Evolutionary conservation across 2,329 filamentous ascomycete species (phyloP).

Genomic region (Acrodontium crateriforme): DNA sequence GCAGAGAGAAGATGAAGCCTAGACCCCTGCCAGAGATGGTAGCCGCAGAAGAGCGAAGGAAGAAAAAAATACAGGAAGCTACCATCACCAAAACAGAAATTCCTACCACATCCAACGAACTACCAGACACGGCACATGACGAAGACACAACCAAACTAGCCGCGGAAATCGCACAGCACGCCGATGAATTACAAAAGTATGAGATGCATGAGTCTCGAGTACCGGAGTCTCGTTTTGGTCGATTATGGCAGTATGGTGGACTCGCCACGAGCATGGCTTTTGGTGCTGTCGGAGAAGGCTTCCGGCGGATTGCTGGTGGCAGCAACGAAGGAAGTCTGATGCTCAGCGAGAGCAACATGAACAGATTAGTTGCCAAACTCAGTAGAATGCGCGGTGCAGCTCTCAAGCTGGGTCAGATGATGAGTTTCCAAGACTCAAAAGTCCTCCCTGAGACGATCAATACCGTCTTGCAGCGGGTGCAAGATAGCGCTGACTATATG

Average conservation of each 20-base stretch:
- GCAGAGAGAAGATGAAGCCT: slow-evolving; percentile 16
- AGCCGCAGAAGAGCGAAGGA: slow-evolving; percentile 13
- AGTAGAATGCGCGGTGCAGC: slow-evolving; percentile 94
- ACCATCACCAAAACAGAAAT: no score
- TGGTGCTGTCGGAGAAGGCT: slow-evolving; percentile 71
- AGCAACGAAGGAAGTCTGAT: slow-evolving; percentile 60
- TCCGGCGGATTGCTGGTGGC: slow-evolving; percentile 66
- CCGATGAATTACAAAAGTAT: slow-evolving; percentile 34
- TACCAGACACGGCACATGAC: slow-evolving; percentile 6
- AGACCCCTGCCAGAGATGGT: slow-evolving; percentile 22
- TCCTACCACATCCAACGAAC: background rate
- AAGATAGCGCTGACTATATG: slow-evolving; percentile 97
- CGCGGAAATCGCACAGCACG: slow-evolving; percentile 25
- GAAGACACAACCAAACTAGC: slow-evolving; percentile 25
- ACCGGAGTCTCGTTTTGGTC: slow-evolving; percentile 71
- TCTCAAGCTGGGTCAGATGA: slow-evolving; percentile 94
- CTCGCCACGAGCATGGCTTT: slow-evolving; percentile 91
- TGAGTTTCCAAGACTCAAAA: slow-evolving; percentile 95
- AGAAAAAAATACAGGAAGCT: slow-evolving; percentile 6
- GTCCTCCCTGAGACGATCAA: slow-evolving; percentile 82
- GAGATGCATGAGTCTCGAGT: slow-evolving; percentile 79
- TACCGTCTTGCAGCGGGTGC: slow-evolving; percentile 80
- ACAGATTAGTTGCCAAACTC: slow-evolving; percentile 79
- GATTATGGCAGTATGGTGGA: slow-evolving; percentile 89
- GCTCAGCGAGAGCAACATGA: slow-evolving; percentile 81